Evolutionary conservation across 225 moss, liverwort and hornwort genomes (phyloP).

Genomic region (Polytrichum formosum): DNA sequence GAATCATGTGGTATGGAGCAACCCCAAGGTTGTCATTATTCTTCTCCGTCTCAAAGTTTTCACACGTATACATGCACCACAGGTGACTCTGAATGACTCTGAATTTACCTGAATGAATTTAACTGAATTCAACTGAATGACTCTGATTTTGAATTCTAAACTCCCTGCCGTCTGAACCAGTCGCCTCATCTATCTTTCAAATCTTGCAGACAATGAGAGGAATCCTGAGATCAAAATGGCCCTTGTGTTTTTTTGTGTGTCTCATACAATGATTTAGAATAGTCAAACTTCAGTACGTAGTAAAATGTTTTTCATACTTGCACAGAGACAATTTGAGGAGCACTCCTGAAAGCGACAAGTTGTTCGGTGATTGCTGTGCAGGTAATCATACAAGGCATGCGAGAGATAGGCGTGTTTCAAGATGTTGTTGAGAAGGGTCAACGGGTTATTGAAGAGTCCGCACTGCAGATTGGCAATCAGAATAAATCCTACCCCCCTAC

Average conservation of each 20-base stretch:
- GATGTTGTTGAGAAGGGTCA: conserved; percentile 11
- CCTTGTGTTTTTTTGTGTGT: too few relatives aligned
- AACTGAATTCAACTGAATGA: background rate
- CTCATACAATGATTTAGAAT: too few relatives aligned
- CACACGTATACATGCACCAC: conserved; percentile 7
- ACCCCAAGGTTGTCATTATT: background rate
- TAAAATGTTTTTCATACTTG: too few relatives aligned
- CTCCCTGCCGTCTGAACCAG: too few relatives aligned
- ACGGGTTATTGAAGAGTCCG: too few relatives aligned
- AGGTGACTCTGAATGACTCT: background rate
- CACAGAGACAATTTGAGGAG: background rate
- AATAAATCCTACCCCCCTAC: too few relatives aligned
- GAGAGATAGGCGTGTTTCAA: conserved; percentile 8
- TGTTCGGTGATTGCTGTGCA: background rate
- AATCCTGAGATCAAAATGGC: too few relatives aligned
- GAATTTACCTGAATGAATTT: background rate
- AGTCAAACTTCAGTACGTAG: too few relatives aligned
- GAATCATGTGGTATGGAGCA: conserved; percentile 12
- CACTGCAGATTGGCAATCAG: too few relatives aligned
- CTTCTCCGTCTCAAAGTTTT: conserved; percentile 1
- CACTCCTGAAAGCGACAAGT: background rate
- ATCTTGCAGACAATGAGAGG: too few relatives aligned
- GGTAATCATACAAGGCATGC: conserved; percentile 16
- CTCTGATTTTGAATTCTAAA: background rate
- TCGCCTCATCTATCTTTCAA: too few relatives aligned